Evolutionary conservation across 2,329 filamentous ascomycete genomes (phyloP).

Genomic region (Penicillium sp.): DNA sequence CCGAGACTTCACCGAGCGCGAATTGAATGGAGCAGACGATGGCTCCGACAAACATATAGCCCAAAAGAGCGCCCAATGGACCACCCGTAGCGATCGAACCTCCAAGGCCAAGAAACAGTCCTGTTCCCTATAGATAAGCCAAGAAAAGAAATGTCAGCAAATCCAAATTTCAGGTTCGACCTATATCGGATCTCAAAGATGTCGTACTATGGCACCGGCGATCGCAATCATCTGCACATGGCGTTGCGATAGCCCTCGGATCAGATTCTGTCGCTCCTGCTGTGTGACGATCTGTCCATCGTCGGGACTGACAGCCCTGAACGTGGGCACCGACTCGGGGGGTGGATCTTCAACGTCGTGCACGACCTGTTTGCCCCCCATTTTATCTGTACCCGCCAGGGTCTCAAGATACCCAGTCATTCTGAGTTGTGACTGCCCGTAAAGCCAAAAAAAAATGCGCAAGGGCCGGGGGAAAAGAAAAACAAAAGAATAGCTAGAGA

Average conservation of each 20-base stretch:
- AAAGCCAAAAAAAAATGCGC: neutral
- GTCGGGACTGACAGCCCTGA: conserved; percentile 7
- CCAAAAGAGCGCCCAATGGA: conserved; percentile 54
- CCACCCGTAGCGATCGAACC: conserved; percentile 53
- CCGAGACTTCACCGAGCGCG: conserved; percentile 54
- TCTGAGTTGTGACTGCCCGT: neutral
- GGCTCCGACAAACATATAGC: conserved; percentile 52
- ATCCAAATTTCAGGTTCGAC: neutral
- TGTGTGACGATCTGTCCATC: conserved; percentile 31
- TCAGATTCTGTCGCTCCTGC: conserved; percentile 53
- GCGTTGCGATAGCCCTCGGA: conserved; percentile 46
- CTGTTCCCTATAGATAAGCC: conserved; percentile 41
- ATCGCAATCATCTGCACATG: conserved; percentile 50
- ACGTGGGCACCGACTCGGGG: conserved; percentile 6
- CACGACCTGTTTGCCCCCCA: conserved; percentile 16
- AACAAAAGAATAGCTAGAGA: neutral
- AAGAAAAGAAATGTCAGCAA: neutral
- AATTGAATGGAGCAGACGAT: conserved; percentile 56
- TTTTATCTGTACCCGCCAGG: conserved; percentile 12
- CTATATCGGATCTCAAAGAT: too few relatives aligned
- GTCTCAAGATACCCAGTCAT: conserved; percentile 19
- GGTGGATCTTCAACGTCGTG: conserved; percentile 22
- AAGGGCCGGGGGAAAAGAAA: neutral
- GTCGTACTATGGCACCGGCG: conserved; percentile 46
- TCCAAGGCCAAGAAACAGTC: conserved; percentile 56